Percentiles rank a stretch among this genome's conserved stretches.
Conservation (phyloP, 306 rosid genomes). For the Cicer yamashitae region DNA sequence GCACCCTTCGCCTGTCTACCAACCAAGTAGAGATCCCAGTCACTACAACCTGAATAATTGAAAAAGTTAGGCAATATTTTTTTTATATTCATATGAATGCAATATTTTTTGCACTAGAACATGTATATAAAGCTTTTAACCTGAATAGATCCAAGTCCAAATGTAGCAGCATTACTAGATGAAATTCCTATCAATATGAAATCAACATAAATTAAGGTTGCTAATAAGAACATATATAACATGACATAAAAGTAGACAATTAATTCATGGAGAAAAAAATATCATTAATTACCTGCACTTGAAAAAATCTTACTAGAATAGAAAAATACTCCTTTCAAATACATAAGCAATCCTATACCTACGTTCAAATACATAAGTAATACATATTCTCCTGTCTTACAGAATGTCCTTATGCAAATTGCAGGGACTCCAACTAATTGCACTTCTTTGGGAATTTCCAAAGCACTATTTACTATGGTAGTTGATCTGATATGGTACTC, state of each 20-base stretch:
- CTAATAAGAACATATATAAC: neutral
- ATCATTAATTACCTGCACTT: constrained; percentile 61
- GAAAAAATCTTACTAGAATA: constrained; percentile 71
- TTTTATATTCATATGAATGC: neutral
- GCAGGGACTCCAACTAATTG: no score
- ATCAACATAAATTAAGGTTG: neutral
- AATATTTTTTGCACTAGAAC: neutral
- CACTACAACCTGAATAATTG: constrained; percentile 55
- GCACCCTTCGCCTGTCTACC: constrained; percentile 71
- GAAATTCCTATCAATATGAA: constrained; percentile 58
- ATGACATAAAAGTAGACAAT: neutral
- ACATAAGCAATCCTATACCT: constrained; percentile 70
- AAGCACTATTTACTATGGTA: no score
- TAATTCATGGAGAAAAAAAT: neutral
- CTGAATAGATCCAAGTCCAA: constrained; percentile 71
- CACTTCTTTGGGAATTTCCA: no score
- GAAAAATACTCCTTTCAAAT: constrained; percentile 67
- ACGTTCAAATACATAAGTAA: neutral
- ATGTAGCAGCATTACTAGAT: constrained; percentile 64
- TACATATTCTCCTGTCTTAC: no score
- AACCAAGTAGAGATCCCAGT: constrained; percentile 67
- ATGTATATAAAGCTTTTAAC: constrained; percentile 36
- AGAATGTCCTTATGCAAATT: no score
- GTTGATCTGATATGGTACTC: no score
- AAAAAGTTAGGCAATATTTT: neutral